These are phyloP conservation scores for Penicillium hordei DNA, from an alignment of 2,329 filamentous ascomycete species.

Conservation along the genomic window DNA sequence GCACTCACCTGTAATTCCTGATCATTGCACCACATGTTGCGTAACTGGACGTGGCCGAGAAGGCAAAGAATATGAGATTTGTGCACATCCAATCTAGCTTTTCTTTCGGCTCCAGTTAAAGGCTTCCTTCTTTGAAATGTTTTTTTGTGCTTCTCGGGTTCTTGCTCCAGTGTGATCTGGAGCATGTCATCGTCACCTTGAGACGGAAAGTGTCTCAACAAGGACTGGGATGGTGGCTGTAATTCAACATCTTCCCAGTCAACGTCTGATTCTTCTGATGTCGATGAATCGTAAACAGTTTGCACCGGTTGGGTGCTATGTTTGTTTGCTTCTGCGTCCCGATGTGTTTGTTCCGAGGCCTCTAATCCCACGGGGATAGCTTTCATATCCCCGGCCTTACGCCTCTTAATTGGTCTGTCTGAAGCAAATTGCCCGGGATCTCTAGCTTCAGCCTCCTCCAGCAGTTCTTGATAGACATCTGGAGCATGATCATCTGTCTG, in stretches of 20 bases:
- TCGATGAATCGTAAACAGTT: conserved; percentile 39
- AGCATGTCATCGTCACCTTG: conserved; percentile 29
- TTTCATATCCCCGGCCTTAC: conserved; percentile 35
- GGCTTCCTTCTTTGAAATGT: conserved; percentile 48
- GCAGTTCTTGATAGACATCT: conserved; percentile 44
- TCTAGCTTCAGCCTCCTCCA: conserved; percentile 41
- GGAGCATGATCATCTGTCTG: conserved; percentile 32
- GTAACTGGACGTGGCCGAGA: conserved; percentile 70
- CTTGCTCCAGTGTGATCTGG: conserved; percentile 41
- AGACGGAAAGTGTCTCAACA: conserved; percentile 1
- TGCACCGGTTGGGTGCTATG: conserved; percentile 25
- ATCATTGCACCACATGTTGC: conserved; percentile 91
- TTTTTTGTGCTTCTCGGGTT: conserved; percentile 26
- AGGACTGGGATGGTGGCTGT: conserved; percentile 30
- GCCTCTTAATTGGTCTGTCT: conserved; percentile 39
- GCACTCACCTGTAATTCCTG: conserved; percentile 58
- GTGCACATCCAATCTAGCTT: conserved; percentile 71
- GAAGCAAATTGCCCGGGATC: conserved; percentile 26
- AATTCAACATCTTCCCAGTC: conserved; percentile 64
- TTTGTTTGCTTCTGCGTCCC: conserved; percentile 10
- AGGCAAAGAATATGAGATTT: conserved; percentile 83
- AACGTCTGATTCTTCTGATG: conserved; percentile 60
- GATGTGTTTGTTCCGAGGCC: conserved; percentile 14
- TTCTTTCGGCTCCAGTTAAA: conserved; percentile 58
- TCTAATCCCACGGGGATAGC: conserved; percentile 7